phyloP scores from a whole-genome alignment of 306 rosid species.

The Oemleria cerasiformis region DNA sequence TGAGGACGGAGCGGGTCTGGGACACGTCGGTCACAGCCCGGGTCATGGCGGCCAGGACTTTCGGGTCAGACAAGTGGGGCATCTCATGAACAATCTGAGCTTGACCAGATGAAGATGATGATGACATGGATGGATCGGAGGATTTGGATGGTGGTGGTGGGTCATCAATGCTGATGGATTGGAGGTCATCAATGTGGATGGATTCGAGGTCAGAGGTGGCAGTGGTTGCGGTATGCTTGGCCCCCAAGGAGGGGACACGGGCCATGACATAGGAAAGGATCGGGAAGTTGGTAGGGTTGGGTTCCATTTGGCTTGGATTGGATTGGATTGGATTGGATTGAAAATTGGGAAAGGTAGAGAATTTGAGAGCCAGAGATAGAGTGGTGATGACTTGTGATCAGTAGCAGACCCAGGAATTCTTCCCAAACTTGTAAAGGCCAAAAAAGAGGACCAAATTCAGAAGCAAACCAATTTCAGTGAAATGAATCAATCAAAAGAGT shows the following conservation, averaged over 20 bases:
- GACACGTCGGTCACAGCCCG: conserved; percentile 76
- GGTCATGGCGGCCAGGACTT: conserved; percentile 67
- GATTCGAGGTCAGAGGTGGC: conserved; percentile 22
- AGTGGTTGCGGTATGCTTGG: conserved; percentile 1
- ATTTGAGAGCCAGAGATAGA: no score
- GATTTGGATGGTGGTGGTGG: conserved; percentile 17
- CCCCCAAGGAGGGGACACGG: conserved; percentile 51
- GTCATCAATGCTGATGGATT: conserved; percentile 34
- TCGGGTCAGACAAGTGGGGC: conserved; percentile 71
- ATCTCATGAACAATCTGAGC: conserved; percentile 33
- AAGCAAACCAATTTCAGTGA: no score
- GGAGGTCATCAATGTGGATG: conserved; percentile 31
- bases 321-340: no score
- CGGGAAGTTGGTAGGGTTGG: conserved; percentile 68
- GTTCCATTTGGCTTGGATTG: conserved; percentile 51
- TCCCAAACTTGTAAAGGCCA: no score
- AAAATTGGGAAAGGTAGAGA: no score
- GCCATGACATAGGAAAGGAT: conserved; percentile 82
- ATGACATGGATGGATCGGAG: conserved; percentile 30
- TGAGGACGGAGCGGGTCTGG: conserved; percentile 73
- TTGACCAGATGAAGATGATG: conserved; percentile 21
- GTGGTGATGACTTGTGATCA: no score
- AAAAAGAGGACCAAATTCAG: no score
- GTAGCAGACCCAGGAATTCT: no score
- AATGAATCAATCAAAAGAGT: no score